Percentiles rank a stretch among this genome's conserved stretches.
These are phyloP conservation scores for Sporormia fimetaria DNA, from an alignment of 495 filamentous ascomycete species.

Conservation along the genomic window DNA sequence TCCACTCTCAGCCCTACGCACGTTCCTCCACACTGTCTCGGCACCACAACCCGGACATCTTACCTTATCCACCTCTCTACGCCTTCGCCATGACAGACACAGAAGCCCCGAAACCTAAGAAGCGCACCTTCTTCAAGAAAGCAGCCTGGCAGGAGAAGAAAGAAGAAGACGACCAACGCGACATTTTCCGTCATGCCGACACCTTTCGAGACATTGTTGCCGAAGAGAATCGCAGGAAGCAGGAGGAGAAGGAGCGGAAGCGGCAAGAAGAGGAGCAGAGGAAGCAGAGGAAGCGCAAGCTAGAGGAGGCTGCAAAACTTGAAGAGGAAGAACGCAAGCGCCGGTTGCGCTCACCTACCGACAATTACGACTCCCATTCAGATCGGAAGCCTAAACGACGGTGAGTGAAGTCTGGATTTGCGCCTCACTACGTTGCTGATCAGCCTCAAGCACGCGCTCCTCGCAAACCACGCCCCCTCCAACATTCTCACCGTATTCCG, in stretches of 20 bases:
- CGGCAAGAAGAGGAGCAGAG: constrained; percentile 5
- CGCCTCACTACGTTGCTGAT: constrained; percentile 10
- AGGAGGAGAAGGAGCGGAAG: constrained; percentile 9
- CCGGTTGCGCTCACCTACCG: background rate
- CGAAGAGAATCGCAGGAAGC: constrained; percentile 10
- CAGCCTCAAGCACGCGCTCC: constrained; percentile 2
- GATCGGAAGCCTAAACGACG: too few relatives aligned
- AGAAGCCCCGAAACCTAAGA: constrained; percentile 11
- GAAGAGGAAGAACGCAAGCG: constrained; percentile 4
- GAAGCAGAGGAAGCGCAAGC: constrained; percentile 2
- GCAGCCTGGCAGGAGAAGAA: constrained; percentile 16
- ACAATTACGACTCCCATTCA: background rate
- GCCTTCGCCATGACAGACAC: constrained; percentile 8
- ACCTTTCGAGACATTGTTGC: constrained; percentile 14
- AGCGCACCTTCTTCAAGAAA: constrained; percentile 24
- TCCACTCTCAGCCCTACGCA: constrained; percentile 6
- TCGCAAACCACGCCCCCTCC: background rate
- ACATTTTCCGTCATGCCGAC: constrained; percentile 23
- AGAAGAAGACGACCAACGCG: constrained; percentile 6
- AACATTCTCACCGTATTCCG: background rate
- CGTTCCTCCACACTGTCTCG: background rate
- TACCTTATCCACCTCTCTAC: background rate
- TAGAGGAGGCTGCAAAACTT: constrained; percentile 1
- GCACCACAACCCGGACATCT: background rate
- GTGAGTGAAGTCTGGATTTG: too few relatives aligned